Evolutionary conservation across 495 filamentous ascomycete genomes (phyloP).

Genomic region (Penicillium tannophilum): DNA sequence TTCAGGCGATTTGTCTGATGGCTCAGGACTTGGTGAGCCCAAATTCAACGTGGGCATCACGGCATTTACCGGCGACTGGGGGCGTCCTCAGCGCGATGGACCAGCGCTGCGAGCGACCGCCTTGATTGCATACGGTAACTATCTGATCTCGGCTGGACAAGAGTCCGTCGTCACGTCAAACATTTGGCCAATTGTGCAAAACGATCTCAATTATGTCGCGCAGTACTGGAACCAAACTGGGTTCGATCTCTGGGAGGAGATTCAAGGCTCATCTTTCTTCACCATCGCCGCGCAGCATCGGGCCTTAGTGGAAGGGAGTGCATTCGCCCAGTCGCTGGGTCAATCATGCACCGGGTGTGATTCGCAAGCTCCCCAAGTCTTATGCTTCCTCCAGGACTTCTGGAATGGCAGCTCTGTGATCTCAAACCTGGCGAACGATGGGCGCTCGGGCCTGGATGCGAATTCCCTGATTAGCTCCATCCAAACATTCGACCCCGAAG

Average conservation of each 20-base stretch:
- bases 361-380: constrained; percentile 52
- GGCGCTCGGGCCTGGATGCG: constrained; percentile 48
- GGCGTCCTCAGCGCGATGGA: constrained; percentile 64
- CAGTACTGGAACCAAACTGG: constrained; percentile 65
- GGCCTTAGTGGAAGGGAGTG: constrained; percentile 64
- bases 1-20: constrained; percentile 49
- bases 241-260: constrained; percentile 73
- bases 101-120: constrained; percentile 49
- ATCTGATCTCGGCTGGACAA: constrained; percentile 44
- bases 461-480: constrained; percentile 51
- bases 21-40: constrained; percentile 60
- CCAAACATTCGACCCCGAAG: constrained; percentile 49
- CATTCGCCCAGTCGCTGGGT: constrained; percentile 53
- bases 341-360: constrained; percentile 42
- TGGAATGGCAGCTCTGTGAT: constrained; percentile 50
- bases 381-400: constrained; percentile 50
- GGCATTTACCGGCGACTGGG: constrained; percentile 59
- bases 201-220: constrained; percentile 64
- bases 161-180: constrained; percentile 35
- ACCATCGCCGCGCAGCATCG: constrained; percentile 58
- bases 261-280: constrained; percentile 62
- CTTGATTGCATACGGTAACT: constrained; percentile 40
- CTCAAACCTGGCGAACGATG: constrained; percentile 44
- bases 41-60: constrained; percentile 60
- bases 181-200: constrained; percentile 58